Evolutionary conservation across 176 grass and related monocot species (phyloP).

Genomic region (Juncus effusus): DNA sequence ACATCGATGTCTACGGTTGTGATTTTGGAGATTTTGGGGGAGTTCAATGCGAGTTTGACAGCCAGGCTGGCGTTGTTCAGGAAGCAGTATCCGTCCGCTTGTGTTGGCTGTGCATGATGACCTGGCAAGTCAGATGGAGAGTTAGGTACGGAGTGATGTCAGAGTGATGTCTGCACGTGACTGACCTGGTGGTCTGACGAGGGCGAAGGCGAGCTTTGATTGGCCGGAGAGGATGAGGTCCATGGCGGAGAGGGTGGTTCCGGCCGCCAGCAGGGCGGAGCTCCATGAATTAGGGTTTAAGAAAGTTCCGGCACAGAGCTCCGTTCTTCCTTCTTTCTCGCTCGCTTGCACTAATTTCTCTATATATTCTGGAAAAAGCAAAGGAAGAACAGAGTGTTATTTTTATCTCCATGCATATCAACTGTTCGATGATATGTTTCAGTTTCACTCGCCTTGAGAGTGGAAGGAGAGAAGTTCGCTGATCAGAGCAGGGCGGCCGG

Average conservation of each 20-base stretch:
- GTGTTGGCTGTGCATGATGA: conserved; percentile 71
- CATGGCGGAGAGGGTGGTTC: conserved; percentile 62
- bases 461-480: conserved; percentile 73
- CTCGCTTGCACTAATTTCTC: conserved; percentile 62
- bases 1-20: conserved; percentile 71
- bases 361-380: conserved; percentile 62
- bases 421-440: too few relatives aligned
- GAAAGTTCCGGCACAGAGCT: conserved; percentile 64
- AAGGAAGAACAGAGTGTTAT: neutral
- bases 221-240: conserved; percentile 65
- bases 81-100: conserved; percentile 82
- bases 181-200: conserved; percentile 72
- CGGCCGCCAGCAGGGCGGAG: conserved; percentile 66
- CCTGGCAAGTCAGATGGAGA: conserved; percentile 69
- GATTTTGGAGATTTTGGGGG: conserved; percentile 40
- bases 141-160: conserved; percentile 33
- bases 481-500: conserved; percentile 50
- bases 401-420: neutral
- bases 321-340: conserved; percentile 45
- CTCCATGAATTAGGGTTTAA: conserved; percentile 84
- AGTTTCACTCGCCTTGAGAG: conserved; percentile 34
- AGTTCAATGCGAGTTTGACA: conserved; percentile 67
- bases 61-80: conserved; percentile 85
- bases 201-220: conserved; percentile 56
- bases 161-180: conserved; percentile 41